Evolutionary conservation across 1,284 basidiomycete species (phyloP).

Genomic region (Trichosporon faecale): DNA sequence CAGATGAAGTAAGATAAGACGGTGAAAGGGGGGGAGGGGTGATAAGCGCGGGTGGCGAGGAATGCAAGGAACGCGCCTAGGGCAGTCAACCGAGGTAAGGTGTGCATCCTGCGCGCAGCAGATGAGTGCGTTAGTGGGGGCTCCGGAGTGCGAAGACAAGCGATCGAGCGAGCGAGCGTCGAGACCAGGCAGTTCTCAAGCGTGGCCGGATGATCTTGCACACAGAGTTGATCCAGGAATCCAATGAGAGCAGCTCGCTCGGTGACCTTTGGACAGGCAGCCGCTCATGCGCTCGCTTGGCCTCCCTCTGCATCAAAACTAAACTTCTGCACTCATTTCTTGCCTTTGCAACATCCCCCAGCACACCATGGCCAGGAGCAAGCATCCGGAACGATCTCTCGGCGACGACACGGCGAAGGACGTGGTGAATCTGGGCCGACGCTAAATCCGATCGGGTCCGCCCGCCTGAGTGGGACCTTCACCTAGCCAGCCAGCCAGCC

Average conservation of each 20-base stretch:
- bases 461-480: too few relatives aligned
- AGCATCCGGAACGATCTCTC: neutral
- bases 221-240: neutral
- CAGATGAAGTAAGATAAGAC: neutral
- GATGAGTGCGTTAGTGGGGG: neutral
- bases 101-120: neutral
- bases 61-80: too few relatives aligned
- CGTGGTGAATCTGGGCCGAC: neutral
- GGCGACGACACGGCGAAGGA: neutral
- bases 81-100: neutral
- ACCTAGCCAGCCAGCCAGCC: too few relatives aligned
- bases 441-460: too few relatives aligned
- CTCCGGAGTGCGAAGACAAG: neutral
- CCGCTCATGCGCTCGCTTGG: neutral
- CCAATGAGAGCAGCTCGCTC: neutral
- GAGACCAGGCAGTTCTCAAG: neutral
- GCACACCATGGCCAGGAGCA: neutral
- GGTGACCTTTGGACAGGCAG: neutral
- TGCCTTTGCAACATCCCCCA: neutral
- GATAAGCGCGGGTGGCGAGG: neutral
- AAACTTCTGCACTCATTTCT: neutral
- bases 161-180: neutral
- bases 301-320: neutral
- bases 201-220: neutral
- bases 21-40: too few relatives aligned